phyloP scores from a whole-genome alignment of 1,284 basidiomycete genomes.

The Ceratobasidium sp. region DNA sequence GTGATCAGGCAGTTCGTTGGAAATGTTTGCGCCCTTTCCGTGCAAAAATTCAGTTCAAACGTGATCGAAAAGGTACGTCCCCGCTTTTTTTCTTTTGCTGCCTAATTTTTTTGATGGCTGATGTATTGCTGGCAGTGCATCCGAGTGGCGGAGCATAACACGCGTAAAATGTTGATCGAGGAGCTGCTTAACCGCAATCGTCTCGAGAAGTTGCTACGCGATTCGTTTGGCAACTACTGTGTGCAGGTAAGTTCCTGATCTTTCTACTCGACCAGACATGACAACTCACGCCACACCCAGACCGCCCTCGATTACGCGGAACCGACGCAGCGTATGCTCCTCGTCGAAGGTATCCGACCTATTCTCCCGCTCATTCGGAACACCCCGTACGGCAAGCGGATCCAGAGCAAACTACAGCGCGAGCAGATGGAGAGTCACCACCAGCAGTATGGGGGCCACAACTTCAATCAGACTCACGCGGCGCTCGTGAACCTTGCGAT shows the following conservation, averaged over 20 bases:
- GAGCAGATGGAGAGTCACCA: slow-evolving; percentile 78
- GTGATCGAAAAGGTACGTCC: slow-evolving; percentile 88
- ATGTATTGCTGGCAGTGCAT: slow-evolving; percentile 77
- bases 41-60: slow-evolving; percentile 98
- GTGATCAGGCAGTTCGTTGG: slow-evolving; percentile 98
- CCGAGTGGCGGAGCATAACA: slow-evolving; percentile 95
- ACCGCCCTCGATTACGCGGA: slow-evolving; percentile 97
- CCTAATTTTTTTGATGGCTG: slow-evolving; percentile 31
- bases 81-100: background rate
- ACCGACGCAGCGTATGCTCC: slow-evolving; percentile 80
- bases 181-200: slow-evolving; percentile 95
- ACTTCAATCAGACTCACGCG: slow-evolving; percentile 57
- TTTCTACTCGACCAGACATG: slow-evolving; percentile 36
- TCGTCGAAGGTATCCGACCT: slow-evolving; percentile 95
- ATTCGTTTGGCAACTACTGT: slow-evolving; percentile 96
- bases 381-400: slow-evolving; percentile 97
- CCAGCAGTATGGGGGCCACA: slow-evolving; percentile 63
- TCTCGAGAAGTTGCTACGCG: slow-evolving; percentile 93
- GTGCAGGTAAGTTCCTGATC: slow-evolving; percentile 72
- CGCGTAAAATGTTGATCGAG: slow-evolving; percentile 94
- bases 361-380: slow-evolving; percentile 96
- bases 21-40: slow-evolving; percentile 97
- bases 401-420: slow-evolving; percentile 96
- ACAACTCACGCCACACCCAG: slow-evolving; percentile 60
- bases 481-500: slow-evolving; percentile 68